Evolutionary conservation across 352 stramenopile species (phyloP).

Genomic region (Globisporangium iwayamae): DNA sequence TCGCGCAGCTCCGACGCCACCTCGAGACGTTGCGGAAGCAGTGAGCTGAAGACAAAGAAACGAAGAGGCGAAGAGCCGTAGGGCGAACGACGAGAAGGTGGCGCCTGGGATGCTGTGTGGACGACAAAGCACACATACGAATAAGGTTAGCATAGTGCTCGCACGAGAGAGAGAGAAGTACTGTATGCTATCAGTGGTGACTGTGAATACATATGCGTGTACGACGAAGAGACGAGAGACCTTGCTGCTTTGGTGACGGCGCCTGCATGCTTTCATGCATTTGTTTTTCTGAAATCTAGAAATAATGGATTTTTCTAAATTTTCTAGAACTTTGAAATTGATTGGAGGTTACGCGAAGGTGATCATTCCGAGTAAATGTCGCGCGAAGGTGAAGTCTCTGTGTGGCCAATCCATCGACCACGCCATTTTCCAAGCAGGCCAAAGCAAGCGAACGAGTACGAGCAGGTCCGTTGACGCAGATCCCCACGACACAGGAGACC

Average conservation of each 20-base stretch:
- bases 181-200: no score
- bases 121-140: not conserved
- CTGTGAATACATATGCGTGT: no score
- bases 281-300: no score
- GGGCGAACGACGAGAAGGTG: not conserved
- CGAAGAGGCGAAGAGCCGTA: not conserved
- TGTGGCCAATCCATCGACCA: not conserved
- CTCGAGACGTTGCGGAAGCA: slow-evolving; percentile 53
- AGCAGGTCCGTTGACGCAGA: not conserved
- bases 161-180: no score
- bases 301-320: no score
- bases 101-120: not conserved
- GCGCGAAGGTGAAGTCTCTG: not conserved
- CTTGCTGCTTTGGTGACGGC: no score
- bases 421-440: not conserved
- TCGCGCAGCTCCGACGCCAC: slow-evolving; percentile 76
- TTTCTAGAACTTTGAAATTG: no score
- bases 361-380: not conserved
- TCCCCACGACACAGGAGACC: not conserved
- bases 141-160: no score
- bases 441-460: not conserved
- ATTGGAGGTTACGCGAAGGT: not conserved
- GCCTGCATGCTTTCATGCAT: no score
- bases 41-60: not conserved
- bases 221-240: no score